These are phyloP conservation scores for Ustilago trichophora DNA, from an alignment of 1,284 basidiomycete species.

Conservation along the genomic window DNA sequence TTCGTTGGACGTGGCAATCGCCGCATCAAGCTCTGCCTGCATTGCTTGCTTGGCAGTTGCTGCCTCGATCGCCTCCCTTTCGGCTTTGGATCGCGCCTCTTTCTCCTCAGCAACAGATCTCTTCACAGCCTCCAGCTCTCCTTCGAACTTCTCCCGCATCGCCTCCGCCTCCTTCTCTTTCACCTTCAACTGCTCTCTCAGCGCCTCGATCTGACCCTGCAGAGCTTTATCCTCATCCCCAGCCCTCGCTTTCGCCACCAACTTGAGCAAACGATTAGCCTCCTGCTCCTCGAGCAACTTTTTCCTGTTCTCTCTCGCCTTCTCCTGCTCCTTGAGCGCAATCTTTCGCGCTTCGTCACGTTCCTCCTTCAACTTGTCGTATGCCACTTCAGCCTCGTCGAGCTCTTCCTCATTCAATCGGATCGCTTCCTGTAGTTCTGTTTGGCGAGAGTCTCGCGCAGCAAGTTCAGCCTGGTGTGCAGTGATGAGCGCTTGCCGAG, in stretches of 20 bases:
- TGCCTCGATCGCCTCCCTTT: not conserved
- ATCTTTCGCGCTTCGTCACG: slow-evolving; percentile 45
- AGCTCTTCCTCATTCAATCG: slow-evolving; percentile 44
- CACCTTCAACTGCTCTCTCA: slow-evolving; percentile 18
- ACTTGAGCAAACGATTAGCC: slow-evolving; percentile 41
- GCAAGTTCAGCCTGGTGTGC: slow-evolving; percentile 30
- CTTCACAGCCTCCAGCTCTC: slow-evolving; percentile 14
- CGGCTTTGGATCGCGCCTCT: not conserved
- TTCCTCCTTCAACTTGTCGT: slow-evolving; percentile 41
- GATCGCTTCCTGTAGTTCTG: slow-evolving; percentile 39
- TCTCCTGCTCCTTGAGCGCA: slow-evolving; percentile 43
- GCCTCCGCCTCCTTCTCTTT: slow-evolving; percentile 26
- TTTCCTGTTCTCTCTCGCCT: slow-evolving; percentile 30
- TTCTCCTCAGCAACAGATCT: slow-evolving; percentile 5
- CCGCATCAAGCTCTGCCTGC: slow-evolving; percentile 9
- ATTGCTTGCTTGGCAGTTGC: slow-evolving; percentile 6
- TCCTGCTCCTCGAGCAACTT: slow-evolving; percentile 41
- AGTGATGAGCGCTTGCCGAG: slow-evolving; percentile 13
- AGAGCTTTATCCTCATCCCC: slow-evolving; percentile 22
- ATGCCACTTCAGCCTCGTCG: slow-evolving; percentile 40
- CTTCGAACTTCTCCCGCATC: slow-evolving; percentile 10
- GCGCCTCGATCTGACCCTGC: slow-evolving; percentile 32
- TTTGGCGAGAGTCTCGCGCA: slow-evolving; percentile 23
- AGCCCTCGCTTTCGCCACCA: slow-evolving; percentile 36
- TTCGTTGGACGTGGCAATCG: slow-evolving; percentile 8